A percentile compares a stretch with the other conserved stretches of the same genome.
These are phyloP conservation scores for Sparassis latifolia DNA, from an alignment of 1,284 basidiomycete species.

Conservation along the genomic window DNA sequence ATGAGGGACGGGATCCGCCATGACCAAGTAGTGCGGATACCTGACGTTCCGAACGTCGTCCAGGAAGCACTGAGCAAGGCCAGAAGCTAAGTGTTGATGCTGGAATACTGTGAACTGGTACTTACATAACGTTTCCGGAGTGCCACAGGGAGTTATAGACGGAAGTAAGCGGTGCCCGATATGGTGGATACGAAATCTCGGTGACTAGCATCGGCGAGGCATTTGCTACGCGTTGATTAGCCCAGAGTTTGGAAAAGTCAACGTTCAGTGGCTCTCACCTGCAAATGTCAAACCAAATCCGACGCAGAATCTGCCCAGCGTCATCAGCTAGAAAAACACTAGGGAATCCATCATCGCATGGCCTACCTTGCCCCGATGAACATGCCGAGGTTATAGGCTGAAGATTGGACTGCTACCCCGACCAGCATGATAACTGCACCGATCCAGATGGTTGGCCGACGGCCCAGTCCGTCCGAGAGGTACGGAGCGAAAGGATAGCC, in stretches of 20 bases:
- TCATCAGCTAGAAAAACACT: background rate
- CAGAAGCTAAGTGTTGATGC: background rate
- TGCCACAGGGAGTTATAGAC: slow-evolving; percentile 53
- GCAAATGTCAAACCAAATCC: slow-evolving; percentile 45
- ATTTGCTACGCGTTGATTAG: slow-evolving; percentile 13
- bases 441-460: slow-evolving; percentile 52
- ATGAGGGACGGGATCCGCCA: slow-evolving; percentile 59
- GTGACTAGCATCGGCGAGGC: slow-evolving; percentile 50
- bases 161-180: slow-evolving; percentile 46
- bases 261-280: background rate
- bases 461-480: slow-evolving; percentile 59
- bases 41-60: slow-evolving; percentile 56
- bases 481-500: slow-evolving; percentile 67
- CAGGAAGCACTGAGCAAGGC: slow-evolving; percentile 38
- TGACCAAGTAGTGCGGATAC: slow-evolving; percentile 43
- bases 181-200: slow-evolving; percentile 49
- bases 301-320: slow-evolving; percentile 31
- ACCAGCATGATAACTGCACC: slow-evolving; percentile 59
- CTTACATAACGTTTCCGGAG: slow-evolving; percentile 39
- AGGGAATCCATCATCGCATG: background rate
- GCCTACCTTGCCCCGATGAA: slow-evolving; percentile 70
- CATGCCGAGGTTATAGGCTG: slow-evolving; percentile 71
- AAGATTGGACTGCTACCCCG: slow-evolving; percentile 63
- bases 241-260: background rate
- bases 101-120: background rate